Evolutionary conservation across 306 rosid species (phyloP).

Genomic region (Mimosa pudica): DNA sequence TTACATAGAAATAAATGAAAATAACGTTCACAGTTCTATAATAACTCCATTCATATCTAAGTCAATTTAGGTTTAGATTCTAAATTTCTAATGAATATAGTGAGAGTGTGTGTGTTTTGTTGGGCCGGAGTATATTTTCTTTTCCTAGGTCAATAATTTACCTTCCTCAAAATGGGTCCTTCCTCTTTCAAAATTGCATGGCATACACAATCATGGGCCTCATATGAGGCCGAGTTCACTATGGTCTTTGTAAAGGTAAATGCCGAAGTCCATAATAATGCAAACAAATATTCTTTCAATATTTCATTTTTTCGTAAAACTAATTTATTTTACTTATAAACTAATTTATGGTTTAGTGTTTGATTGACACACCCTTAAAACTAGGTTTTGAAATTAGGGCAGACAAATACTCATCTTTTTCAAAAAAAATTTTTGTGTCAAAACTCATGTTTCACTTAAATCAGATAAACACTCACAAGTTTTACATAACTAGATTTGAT

Average conservation of each 20-base stretch:
- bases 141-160: neutral
- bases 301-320: too few relatives aligned
- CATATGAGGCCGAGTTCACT: neutral
- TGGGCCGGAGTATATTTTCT: neutral
- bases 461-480: too few relatives aligned
- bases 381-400: too few relatives aligned
- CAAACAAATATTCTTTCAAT: neutral
- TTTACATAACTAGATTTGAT: too few relatives aligned
- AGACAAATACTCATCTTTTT: too few relatives aligned
- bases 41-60: neutral
- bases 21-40: neutral
- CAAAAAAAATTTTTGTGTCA: too few relatives aligned
- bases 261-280: neutral
- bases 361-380: too few relatives aligned
- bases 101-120: neutral
- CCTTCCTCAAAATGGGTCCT: neutral
- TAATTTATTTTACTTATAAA: too few relatives aligned
- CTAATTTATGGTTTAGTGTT: too few relatives aligned
- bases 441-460: too few relatives aligned
- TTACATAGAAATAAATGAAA: neutral
- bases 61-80: neutral
- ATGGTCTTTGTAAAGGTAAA: neutral
- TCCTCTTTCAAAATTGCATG: neutral
- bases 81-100: neutral
- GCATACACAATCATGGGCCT: neutral